Base-by-base conservation (phyloP, 768 basidiomycete genomes). In the Lactifluus hygrophoroides region DNA sequence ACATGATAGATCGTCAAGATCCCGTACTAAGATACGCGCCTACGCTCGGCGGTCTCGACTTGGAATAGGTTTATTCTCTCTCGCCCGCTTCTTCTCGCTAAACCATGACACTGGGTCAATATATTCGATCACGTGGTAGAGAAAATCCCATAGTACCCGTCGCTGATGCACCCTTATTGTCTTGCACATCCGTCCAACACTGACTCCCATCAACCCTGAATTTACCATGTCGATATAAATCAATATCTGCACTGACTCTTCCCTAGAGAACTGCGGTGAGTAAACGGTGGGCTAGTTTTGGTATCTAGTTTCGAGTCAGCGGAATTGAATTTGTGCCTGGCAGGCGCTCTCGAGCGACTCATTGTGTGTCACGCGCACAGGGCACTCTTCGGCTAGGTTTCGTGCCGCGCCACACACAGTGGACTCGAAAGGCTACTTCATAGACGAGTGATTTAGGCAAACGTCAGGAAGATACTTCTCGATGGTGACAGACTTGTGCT, bases 291-390 rank as follows among this genome's bases (percentile, higher is more conserved):
- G n/a, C 46, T 37, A 16, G 11, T 30, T 55, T 55, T 30, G 45
- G 46, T 19, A 40, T 48, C 19, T n/a, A 35, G 23, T 17, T 42
- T 13, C 9, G 17, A n/a, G 11, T 37, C 44, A 3, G 25, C 32
- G 11, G 21, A 44, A 34, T 27, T 45, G 44, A 32, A 32, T 58
- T 58, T n/a, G 57, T 52, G 51, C 57, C 57, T 57, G 48, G 21
- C 21, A 1, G 10, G n/a, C 42, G 10, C 42, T 5, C 16, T 13
- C 19, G 40, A 17, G 9, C n/a, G 40, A 19, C 40, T 11, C 37
- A 38, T 17, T 3, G 11, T 9, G 9, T 43, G 38, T 43, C 42
- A 23, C 21, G 21, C 42, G n/a, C 38, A 43, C 42, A 21, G 40
- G 42, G 21, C 42, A 4, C 14, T 3, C 19, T 3, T 43, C 42